Conservation (phyloP, 2,329 filamentous ascomycete species). For the Colletotrichum navitas region DNA sequence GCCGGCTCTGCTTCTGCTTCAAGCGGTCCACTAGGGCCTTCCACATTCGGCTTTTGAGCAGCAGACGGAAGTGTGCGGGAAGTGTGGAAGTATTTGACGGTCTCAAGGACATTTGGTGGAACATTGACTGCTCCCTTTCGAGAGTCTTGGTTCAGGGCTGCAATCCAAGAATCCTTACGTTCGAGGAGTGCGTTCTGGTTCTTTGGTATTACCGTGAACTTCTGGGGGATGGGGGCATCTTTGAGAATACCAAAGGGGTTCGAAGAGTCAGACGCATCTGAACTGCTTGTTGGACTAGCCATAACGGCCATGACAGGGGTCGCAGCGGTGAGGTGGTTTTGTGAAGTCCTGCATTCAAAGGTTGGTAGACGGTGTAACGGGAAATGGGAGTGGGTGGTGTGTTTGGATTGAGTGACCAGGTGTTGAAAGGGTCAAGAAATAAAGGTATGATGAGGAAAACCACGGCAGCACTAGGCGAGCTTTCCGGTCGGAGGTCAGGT, state of each 20-base stretch:
- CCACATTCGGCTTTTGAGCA: slow-evolving; percentile 30
- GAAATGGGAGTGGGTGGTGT: background rate
- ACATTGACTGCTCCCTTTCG: slow-evolving; percentile 49
- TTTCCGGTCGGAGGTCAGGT: background rate
- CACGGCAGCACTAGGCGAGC: background rate
- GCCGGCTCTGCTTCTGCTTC: background rate
- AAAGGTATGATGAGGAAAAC: background rate
- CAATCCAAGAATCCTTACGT: slow-evolving; percentile 53
- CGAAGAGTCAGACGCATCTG: slow-evolving; percentile 20
- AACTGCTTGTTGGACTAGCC: slow-evolving; percentile 15
- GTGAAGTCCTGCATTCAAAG: slow-evolving; percentile 14
- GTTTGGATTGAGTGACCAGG: background rate
- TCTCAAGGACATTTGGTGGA: slow-evolving; percentile 53
- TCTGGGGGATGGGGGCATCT: slow-evolving; percentile 44
- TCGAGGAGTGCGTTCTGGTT: slow-evolving; percentile 56
- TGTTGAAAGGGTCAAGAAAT: background rate
- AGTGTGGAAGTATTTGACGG: slow-evolving; percentile 45
- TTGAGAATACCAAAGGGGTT: slow-evolving; percentile 5
- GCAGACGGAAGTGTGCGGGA: slow-evolving; percentile 36
- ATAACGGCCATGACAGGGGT: slow-evolving; percentile 16
- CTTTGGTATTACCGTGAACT: slow-evolving; percentile 51
- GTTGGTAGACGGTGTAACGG: slow-evolving; percentile 1
- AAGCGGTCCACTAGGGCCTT: slow-evolving; percentile 3
- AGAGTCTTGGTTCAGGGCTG: slow-evolving; percentile 44
- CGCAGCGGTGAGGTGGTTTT: background rate